phyloP scores from a whole-genome alignment of 768 basidiomycete genomes.

The Lentinula boryana region DNA sequence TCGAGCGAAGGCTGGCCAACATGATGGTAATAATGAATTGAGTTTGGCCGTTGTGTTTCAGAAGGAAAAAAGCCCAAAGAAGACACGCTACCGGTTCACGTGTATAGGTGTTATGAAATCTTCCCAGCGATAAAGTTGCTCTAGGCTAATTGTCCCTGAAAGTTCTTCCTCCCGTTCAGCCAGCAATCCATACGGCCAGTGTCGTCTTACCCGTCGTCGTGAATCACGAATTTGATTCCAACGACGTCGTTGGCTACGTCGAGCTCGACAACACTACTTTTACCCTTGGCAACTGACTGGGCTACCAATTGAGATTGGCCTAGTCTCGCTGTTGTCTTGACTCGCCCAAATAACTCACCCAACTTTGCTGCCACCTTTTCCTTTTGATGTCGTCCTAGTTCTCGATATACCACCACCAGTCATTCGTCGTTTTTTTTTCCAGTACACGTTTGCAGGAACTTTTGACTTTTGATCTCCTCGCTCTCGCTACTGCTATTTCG shows the following conservation, averaged over 20 bases:
- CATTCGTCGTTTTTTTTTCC: constrained; percentile 11
- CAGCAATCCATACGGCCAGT: neutral
- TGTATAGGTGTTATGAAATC: neutral
- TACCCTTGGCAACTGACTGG: neutral
- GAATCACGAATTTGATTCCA: constrained; percentile 14
- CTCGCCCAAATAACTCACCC: neutral
- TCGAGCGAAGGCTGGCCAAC: neutral
- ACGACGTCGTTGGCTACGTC: constrained; percentile 13
- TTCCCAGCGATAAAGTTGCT: neutral
- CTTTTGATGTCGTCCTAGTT: constrained; percentile 11
- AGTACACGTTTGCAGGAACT: neutral
- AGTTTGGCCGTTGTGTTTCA: neutral
- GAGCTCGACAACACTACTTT: neutral
- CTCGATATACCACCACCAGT: neutral
- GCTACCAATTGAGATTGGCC: neutral
- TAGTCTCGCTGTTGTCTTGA: constrained; percentile 8
- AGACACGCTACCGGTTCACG: neutral
- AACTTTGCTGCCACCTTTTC: constrained; percentile 4
- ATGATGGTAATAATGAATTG: neutral
- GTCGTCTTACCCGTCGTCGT: constrained; percentile 21
- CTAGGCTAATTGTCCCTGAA: constrained; percentile 1
- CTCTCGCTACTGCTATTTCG: neutral
- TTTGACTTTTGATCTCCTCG: constrained; percentile 1
- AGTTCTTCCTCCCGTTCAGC: neutral
- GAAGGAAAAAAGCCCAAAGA: neutral